phyloP scores from a whole-genome alignment of 306 rosid species.

The Cucurbita ficifolia region DNA sequence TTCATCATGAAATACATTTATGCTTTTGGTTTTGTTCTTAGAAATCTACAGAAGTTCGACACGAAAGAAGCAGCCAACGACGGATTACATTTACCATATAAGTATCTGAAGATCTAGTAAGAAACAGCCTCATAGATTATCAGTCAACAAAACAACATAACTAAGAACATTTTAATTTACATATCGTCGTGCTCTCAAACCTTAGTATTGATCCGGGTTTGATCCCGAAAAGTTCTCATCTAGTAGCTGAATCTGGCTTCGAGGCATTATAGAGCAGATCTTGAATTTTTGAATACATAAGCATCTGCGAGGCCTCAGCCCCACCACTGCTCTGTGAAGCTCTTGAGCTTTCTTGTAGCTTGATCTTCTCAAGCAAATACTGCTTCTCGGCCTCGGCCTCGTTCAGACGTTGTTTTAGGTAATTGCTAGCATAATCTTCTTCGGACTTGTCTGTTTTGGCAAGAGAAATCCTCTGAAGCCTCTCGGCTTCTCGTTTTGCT shows the following conservation, averaged over 20 bases:
- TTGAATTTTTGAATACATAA: conserved; percentile 65
- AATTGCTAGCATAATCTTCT: conserved; percentile 85
- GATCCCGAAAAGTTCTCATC: conserved; percentile 46
- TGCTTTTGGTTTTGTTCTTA: not conserved
- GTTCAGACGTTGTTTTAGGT: conserved; percentile 67
- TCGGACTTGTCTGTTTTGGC: conserved; percentile 95
- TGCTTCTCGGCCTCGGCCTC: conserved; percentile 97
- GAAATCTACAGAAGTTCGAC: not conserved
- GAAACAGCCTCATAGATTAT: not conserved
- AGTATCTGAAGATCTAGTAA: not conserved
- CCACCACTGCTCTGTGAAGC: conserved; percentile 55
- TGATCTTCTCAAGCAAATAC: conserved; percentile 16
- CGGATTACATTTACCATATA: not conserved
- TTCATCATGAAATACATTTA: not conserved
- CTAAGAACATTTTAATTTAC: not conserved
- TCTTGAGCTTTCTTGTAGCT: conserved; percentile 84
- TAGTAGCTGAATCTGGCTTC: conserved; percentile 56
- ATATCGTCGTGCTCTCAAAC: conserved; percentile 8
- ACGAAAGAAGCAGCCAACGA: not conserved
- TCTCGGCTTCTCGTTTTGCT: conserved; percentile 90
- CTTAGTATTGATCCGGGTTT: conserved; percentile 30
- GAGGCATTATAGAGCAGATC: conserved; percentile 63
- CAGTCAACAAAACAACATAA: not conserved
- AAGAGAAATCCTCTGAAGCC: conserved; percentile 80
- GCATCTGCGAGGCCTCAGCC: conserved; percentile 66